Evolutionary conservation across 2,329 filamentous ascomycete species (phyloP), one percentile per base, ranked within the genome.

Genomic region (Didymella lethalis): DNA sequence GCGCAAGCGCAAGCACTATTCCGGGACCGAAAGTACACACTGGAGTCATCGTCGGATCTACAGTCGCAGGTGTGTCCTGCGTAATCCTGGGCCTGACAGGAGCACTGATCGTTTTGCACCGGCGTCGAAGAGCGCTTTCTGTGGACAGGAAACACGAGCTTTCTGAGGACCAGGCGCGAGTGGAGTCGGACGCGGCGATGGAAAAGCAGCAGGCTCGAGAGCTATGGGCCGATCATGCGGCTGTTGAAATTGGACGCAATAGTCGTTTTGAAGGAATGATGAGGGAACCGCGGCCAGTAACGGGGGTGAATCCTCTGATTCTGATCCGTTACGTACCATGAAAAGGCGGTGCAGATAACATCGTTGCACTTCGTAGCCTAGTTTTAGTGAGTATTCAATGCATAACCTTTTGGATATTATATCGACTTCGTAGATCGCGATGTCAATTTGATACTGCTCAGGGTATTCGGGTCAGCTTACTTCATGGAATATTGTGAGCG

Each of bases 231-330:
- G 60, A 61, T 29, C 58, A 66, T 25, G 57, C 62, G 2, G 66
- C 63, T 7, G 34, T 64, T 3, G 69, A 71, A 45, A 70, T 71
- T 6, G 69, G 69, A 32, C 54, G 69, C 11, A 70, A 70, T 25
- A 71, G 67, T 55, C 48, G 29, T 3, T 60, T 52, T 12, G 57
- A 63, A 25, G 57, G 44, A 18, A 18, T 58, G 11, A 64, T 56
- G 34, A 41, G 32, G 7, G 50, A 51, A 4, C 10, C 23, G 16
- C 18, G 23, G 20, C 34, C 20, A 14, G 8, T 51, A 5, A 40
- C 28, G 12, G 40, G 46, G 1, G 51, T 54, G 16, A 59, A 59
- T 26, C 46, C 50, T 6, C 12, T 45, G 34, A 51, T 54, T 5
- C 46, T 18, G 12, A n/a, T 59, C 3, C 47, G 36, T 25, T 54